Base-by-base conservation (phyloP, 495 filamentous ascomycete species). In the Podospora conica region DNA sequence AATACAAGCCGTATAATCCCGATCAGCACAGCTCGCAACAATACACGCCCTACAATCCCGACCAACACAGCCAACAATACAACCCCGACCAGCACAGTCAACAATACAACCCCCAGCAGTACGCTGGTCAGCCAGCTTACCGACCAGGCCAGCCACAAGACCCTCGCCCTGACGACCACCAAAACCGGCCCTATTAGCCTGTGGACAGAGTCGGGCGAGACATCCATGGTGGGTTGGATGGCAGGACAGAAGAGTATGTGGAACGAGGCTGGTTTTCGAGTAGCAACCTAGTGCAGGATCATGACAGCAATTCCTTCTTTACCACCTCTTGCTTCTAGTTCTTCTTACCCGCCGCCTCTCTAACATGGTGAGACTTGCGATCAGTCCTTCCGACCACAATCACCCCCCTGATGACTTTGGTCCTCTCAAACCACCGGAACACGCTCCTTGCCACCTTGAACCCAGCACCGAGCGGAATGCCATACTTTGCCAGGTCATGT, bases 171-270 rank as follows among this genome's bases (percentile, higher is more conserved):
- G 61, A 62, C 20, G 15, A 21, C 28, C 66, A 60, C 1, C 66
- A 67, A 15, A 57, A 58, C 22, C 66, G 56, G 59, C 65, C 68
- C 6, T 65, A 69, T 54, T 61, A 64, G 33, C 27, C 54, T 7
- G 28, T 25, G 28, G 33, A 28, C 9, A 1, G 1, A n/a, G 40
- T 48, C 8, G 2, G 15, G 15, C 40, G 15, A 48, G 15, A n/a
- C 15, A n/a, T 4, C n/a, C n/a, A n/a, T n/a, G 4, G 5, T 48
- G 40, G 40, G 11, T 7, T 8, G 18, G 40, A 8, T n/a, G 40
- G 40, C 18, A 18, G 6, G 40, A n/a, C 6, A 7, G 18, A n/a
- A n/a, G 15, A 7, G 40, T 7, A n/a, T n/a, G 15, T 18, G 18
- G 33, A 40, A 40, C 5, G 40, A n/a, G 40, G 6, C 33, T 0